Evolutionary conservation across 768 basidiomycete genomes (phyloP), one percentile per base, ranked within the genome.

Genomic region (Suillus decipiens): DNA sequence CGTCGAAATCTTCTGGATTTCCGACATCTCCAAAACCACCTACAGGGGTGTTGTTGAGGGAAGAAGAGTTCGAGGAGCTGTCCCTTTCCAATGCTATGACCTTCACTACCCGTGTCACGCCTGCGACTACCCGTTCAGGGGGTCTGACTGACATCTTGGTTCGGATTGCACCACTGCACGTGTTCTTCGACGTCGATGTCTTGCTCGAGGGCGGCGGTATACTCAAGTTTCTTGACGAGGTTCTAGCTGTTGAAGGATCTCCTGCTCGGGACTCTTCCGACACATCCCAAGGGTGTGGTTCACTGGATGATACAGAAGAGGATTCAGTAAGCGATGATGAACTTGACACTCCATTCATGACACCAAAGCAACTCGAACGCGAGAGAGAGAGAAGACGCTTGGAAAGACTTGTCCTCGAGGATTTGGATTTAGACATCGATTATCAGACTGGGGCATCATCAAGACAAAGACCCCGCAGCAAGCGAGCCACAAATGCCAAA

Each of bases 121-220:
- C 47, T 22, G 17, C 60, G 2, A 61, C 34, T 24, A 12, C 61
- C 39, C 48, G 63, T 15, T 55, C 57, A 31, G 57, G 66, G 39
- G 53, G 24, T 2, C 22, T 63, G 58, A 24, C 48, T 37, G 59
- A 64, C 63, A n/a, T 73, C 42, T 69, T 77, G 5, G 57, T 86
- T 37, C 77, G 82, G 34, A 69, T 85, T 9, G 77, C 78, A 11
- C 89, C 94, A 11, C 68, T 96, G 11, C 93, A 95, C 69, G 47
- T 90, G n/a, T 92, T 93, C 69, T 59, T 92, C 33, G 93, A 96
- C 71, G 76, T 93, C 53, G 82, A 75, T 39, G 71, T 78, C 61
- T 66, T 80, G 22, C 66, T 85, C 57, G 70, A 78, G 63, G 67
- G 76, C 67, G 69, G 64, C 58, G 78, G 73, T 63, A 75, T 80